Conservation (phyloP, 2,329 filamentous ascomycete genomes). For the Byssothecium circinans region DNA sequence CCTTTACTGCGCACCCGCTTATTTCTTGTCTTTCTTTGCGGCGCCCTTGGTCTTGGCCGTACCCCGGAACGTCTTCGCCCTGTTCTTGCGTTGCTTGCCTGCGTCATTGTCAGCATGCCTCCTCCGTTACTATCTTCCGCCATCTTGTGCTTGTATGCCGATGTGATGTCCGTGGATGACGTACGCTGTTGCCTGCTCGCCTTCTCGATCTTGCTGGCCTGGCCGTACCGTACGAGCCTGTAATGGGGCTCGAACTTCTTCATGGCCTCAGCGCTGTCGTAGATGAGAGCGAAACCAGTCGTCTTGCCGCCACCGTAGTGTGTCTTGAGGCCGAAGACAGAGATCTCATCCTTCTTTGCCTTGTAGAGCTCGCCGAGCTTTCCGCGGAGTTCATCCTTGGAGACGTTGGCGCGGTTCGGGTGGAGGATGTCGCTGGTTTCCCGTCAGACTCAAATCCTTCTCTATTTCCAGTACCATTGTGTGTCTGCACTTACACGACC, state of each 20-base stretch:
- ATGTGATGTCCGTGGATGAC: constrained; percentile 49
- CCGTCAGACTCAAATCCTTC: constrained; percentile 33
- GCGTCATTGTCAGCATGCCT: constrained; percentile 44
- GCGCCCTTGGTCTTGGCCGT: constrained; percentile 98
- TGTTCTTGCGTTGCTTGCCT: constrained; percentile 99
- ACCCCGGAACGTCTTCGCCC: constrained; percentile 96
- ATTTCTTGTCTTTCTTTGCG: constrained; percentile 83
- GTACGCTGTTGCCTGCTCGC: constrained; percentile 98
- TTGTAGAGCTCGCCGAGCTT: constrained; percentile 98
- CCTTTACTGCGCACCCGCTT: constrained; percentile 36
- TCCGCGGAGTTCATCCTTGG: constrained; percentile 95
- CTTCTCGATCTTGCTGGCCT: constrained; percentile 94
- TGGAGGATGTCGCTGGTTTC: constrained; percentile 91
- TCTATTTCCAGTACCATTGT: constrained; percentile 8
- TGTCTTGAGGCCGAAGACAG: constrained; percentile 97
- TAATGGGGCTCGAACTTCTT: constrained; percentile 99
- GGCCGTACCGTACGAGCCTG: constrained; percentile 91
- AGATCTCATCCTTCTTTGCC: constrained; percentile 95
- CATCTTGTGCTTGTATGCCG: constrained; percentile 9
- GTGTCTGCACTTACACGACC: constrained; percentile 75
- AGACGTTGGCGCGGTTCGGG: constrained; percentile 96
- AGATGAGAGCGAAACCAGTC: constrained; percentile 97
- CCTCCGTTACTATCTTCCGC: constrained; percentile 10
- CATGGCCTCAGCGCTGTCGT: constrained; percentile 96
- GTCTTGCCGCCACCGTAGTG: constrained; percentile 99